Evolutionary conservation across 2,329 filamentous ascomycete species (phyloP), one percentile per base, ranked within the genome.

Genomic region (Penicillium sp.): DNA sequence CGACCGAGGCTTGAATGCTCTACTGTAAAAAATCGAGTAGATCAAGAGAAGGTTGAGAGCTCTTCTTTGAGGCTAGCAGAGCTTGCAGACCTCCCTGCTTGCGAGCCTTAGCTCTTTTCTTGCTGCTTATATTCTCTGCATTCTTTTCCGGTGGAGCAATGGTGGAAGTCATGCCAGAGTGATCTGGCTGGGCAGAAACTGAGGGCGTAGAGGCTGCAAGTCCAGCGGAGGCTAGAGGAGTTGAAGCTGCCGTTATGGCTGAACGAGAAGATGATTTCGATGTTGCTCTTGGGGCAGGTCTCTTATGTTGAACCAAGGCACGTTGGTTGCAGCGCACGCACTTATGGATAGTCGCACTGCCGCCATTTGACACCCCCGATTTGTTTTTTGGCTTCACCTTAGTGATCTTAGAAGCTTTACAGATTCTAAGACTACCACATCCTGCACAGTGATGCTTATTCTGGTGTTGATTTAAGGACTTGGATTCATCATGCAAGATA

Each of bases 21-120:
- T 44, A 76, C 64, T 82, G 78, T 56, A 83, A 74, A 62, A 83
- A 81, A 61, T 83, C 81, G 70, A 83, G 77, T 23, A 83, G 68
- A 64, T 81, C 80, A 5, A 83, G 71, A 11, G 71, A 77, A 23
- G 63, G 48, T 55, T 71, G 69, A 3, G 63, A 58, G 45, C 67
- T 66, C 51, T 72, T 67, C 61, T 67, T 78, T 48, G 61, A 78
- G 5, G 78, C 77, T n/a, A 85, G 71, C 52, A 83, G 71, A 31
- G 81, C 81, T 61, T 83, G 79, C 10, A 85, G 67, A 4, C 81
- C 80, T 24, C 79, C 79, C 51, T 79, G 75, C 59, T 83, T 85
- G 23, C 82, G 72, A 51, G 79, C 72, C 62, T 82, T 84, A 21
- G 80, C 80, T 61, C 82, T 73, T 62, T 82, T 82, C 67, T 83